Percentiles rank a stretch among this genome's conserved stretches.
These are phyloP conservation scores for Angomonas desouzai DNA, from an alignment of 208 protist species.

Conservation along the genomic window DNA sequence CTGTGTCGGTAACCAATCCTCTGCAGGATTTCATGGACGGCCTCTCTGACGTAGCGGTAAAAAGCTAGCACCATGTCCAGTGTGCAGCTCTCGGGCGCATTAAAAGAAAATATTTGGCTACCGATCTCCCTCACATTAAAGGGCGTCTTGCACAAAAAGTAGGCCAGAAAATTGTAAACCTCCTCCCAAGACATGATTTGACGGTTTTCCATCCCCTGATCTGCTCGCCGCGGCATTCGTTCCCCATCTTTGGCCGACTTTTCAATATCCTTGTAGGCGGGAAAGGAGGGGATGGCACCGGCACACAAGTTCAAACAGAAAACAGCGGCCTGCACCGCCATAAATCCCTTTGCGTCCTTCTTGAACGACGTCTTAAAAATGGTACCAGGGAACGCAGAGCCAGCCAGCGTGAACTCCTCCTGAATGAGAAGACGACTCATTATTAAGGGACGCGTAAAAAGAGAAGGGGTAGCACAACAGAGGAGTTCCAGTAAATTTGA, in stretches of 20 bases:
- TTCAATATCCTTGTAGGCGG: not conserved
- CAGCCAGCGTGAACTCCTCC: not conserved
- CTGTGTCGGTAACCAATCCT: not conserved
- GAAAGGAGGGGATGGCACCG: not conserved
- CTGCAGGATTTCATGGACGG: not conserved
- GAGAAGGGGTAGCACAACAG: not conserved
- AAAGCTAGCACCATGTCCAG: not conserved
- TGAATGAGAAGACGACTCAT: not conserved
- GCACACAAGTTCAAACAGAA: not conserved
- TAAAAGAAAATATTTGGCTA: not conserved
- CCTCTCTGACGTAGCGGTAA: not conserved
- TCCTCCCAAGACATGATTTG: not conserved
- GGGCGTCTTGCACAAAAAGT: not conserved
- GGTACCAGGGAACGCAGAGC: not conserved
- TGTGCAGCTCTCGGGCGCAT: not conserved
- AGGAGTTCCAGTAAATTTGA: too few relatives aligned
- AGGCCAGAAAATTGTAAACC: not conserved
- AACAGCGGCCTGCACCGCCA: not conserved
- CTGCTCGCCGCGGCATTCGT: not conserved
- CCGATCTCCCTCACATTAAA: not conserved
- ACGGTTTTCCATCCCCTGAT: not conserved
- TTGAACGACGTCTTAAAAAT: not conserved
- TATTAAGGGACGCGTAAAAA: not conserved
- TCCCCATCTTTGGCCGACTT: not conserved
- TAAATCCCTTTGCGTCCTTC: constrained; percentile 5